Base-by-base conservation (phyloP, 805 yeast genomes). In the Kuraishia molischiana region DNA sequence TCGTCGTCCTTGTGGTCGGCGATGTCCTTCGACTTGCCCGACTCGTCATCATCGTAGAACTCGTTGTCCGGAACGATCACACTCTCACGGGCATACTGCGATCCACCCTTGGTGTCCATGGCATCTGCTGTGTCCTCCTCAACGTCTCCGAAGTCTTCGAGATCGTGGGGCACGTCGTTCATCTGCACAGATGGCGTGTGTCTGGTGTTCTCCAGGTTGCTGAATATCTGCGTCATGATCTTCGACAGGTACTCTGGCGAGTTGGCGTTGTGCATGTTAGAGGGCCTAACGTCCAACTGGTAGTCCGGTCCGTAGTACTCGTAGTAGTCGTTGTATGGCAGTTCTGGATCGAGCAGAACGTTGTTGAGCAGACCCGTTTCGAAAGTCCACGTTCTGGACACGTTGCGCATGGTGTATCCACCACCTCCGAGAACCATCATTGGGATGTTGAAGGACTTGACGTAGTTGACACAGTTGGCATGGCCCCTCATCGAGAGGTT, bases 301-400 rank as follows among this genome's bases (percentile, higher is more conserved):
- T 90, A 90, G 62, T 90, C 97, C 3, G 98, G 98, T 0, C 97
- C 97, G 59, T 83, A 90, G 64, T 90, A 90, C 62, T 90, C 97
- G 62, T 85, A 90, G 64, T 90, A 90, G 58, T 90, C 97, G 58
- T 90, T 89, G 67, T 86, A 89, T 3, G 97, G 97, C 45, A 79
- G 62, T 49, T 81, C 87, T 19, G 78, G 61, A 28, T 89, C 90
- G 49, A 92, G 62, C 32, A 80, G 64, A 8, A 81, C 85, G 49
- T 85, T 81, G 53, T 90, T 81, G 45, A 90, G 69, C 32, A 92
- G 68, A 11, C 97, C 95, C 0, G 96, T 79, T 60, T 92, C 98
- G 53, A 71, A 89, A 2, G 95, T 76, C 97, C 98, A 90, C 10
- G 95, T 74, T 48, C 98, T 69, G 4, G 97, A 86, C 35, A 92